Evolutionary conservation across 1,284 basidiomycete species (phyloP), one percentile per base, ranked within the genome.

Genomic region (Heterobasidion occidentale): DNA sequence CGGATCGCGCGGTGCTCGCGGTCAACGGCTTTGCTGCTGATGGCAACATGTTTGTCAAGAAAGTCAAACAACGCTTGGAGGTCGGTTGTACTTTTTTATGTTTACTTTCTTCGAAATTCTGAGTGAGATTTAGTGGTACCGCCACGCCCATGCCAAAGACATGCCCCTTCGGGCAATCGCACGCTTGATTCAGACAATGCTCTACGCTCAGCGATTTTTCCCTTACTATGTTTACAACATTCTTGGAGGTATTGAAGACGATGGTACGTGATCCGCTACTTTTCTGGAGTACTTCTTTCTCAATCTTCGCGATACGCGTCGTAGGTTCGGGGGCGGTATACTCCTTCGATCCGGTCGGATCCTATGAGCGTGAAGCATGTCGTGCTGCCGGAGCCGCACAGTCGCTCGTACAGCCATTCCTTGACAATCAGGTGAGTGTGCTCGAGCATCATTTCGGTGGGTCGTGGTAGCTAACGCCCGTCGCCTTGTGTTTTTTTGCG

Each of bases 191-290:
- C 94, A 97, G 71, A 95, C 93, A 5, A 96, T 97, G 92, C 81
- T 98, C 44, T 98, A 97, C 67, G 87, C 82, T 51, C 86, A 90
- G 62, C 86, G 94, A 55, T 96, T 97, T 79, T 97, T 97, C 83
- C 94, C 94, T 2, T 97, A 90, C 79, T 97, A 95, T 70, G 90
- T 95, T 46, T 94, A 92, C 78, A 95, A 94, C 72, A 94, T 98
- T 68, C 84, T 96, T 44, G 91, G 91, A 52, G 93, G 93, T 48
- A 92, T 95, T 63, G 93, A 96, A 71, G 92, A 93, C 67, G 93
- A 95, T 68, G 93, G 94, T 94, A 64, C 64, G 89, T 79, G 51
- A 35, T 7, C 20, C 50, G 48, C 12, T 51, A 19, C 44, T 54
- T 56, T 51, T 52, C 56, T 44, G 50, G 46, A 45, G 12, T 27